phyloP scores from a whole-genome alignment of 768 basidiomycete species.

The Podaxis mareebaensis region DNA sequence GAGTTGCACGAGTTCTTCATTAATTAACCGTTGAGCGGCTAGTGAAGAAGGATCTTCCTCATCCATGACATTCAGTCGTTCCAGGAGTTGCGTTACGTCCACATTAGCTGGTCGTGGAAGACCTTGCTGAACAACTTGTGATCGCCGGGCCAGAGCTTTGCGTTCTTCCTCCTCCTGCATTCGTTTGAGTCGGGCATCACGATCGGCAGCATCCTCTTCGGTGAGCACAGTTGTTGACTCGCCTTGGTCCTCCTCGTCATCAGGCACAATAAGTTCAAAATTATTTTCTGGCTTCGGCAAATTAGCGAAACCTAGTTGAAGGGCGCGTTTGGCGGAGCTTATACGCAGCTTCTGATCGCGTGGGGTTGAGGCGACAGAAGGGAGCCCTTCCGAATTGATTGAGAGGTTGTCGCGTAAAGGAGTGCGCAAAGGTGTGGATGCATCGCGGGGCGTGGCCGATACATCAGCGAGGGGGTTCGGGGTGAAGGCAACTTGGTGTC shows the following conservation, averaged over 20 bases:
- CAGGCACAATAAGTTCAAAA: conserved; percentile 91
- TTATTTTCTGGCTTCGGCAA: conserved; percentile 96
- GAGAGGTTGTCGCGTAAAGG: conserved; percentile 90
- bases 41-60: conserved; percentile 40
- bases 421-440: conserved; percentile 88
- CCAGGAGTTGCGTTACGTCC: conserved; percentile 64
- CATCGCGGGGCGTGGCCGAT: conserved; percentile 58
- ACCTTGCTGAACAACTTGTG: conserved; percentile 75
- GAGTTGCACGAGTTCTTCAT: conserved; percentile 75
- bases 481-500: conserved; percentile 85
- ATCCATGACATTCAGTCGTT: conserved; percentile 55
- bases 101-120: conserved; percentile 88
- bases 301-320: conserved; percentile 78
- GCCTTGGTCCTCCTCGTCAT: conserved; percentile 79
- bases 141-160: conserved; percentile 78
- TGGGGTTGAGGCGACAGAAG: conserved; percentile 66
- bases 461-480: conserved; percentile 88
- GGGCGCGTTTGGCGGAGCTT: conserved; percentile 68
- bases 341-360: conserved; percentile 67
- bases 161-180: conserved; percentile 75
- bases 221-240: conserved; percentile 34
- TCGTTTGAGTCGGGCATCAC: conserved; percentile 74
- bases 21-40: conserved; percentile 63
- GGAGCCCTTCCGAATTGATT: conserved; percentile 77
- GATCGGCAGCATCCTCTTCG: conserved; percentile 91